Percentiles rank a stretch among this genome's conserved stretches.
These are phyloP conservation scores for Penicillium nordicum DNA, from an alignment of 2,329 filamentous ascomycete species.

Conservation along the genomic window DNA sequence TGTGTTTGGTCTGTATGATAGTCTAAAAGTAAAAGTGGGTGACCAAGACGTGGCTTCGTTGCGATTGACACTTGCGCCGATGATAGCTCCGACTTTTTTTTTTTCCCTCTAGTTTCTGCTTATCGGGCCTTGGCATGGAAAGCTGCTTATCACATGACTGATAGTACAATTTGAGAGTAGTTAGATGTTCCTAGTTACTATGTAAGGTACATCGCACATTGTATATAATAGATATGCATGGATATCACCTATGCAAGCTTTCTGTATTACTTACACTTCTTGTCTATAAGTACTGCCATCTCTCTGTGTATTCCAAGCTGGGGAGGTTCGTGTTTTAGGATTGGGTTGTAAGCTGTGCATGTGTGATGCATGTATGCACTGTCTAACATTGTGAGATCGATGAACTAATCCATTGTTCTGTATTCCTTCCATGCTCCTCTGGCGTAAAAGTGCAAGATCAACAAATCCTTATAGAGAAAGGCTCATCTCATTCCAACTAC, in stretches of 20 bases:
- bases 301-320: neutral
- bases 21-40: neutral
- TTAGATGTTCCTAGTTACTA: neutral
- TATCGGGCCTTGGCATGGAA: slow-evolving; percentile 26
- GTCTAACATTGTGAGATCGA: neutral
- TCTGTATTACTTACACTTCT: neutral
- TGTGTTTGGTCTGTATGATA: slow-evolving; percentile 1
- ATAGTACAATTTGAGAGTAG: neutral
- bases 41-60: slow-evolving; percentile 4
- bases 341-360: neutral
- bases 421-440: neutral
- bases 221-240: neutral
- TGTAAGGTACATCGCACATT: neutral
- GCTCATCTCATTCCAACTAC: slow-evolving; percentile 8
- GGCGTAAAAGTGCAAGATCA: neutral
- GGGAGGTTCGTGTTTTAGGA: neutral
- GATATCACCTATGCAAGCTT: neutral
- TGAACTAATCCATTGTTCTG: too few species aligned
- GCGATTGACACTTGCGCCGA: slow-evolving; percentile 5
- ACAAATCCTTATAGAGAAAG: neutral
- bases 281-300: neutral
- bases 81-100: slow-evolving; percentile 27
- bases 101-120: slow-evolving; percentile 21
- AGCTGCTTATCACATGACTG: slow-evolving; percentile 20
- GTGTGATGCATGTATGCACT: neutral